phyloP scores from a whole-genome alignment of 495 filamentous ascomycete genomes.

The Alectoria sarmentosa region DNA sequence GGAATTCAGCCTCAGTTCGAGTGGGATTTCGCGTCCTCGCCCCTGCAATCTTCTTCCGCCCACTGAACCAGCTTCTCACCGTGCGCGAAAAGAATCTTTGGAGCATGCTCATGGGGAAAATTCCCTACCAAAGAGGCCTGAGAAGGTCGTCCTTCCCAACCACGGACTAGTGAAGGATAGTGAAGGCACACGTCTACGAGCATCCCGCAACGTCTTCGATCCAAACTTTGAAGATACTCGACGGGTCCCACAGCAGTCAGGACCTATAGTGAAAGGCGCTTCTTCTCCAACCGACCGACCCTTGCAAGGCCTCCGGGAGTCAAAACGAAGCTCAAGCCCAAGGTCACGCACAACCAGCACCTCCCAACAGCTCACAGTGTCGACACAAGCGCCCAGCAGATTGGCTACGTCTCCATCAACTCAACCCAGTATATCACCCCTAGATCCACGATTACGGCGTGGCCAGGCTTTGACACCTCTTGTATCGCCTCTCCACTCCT shows the following conservation, averaged over 20 bases:
- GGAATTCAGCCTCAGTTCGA: background rate
- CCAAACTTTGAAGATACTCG: background rate
- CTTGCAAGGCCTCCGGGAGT: background rate
- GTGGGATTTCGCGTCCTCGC: background rate
- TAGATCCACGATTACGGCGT: background rate
- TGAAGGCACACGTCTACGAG: too few relatives aligned
- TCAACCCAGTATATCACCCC: background rate
- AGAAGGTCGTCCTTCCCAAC: background rate
- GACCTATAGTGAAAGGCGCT: background rate
- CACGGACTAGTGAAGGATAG: too few relatives aligned
- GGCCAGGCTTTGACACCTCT: background rate
- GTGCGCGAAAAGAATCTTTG: background rate
- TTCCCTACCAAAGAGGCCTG: background rate
- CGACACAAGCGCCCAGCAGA: background rate
- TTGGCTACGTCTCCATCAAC: background rate
- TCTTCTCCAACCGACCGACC: background rate
- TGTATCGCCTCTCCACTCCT: background rate
- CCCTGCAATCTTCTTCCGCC: background rate
- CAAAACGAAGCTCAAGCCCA: background rate
- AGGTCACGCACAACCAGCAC: background rate
- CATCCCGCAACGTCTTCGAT: background rate
- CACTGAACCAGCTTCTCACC: background rate
- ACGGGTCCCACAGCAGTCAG: background rate
- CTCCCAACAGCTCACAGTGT: background rate
- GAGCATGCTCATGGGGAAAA: background rate